phyloP scores from a whole-genome alignment of 257 asterid genomes.

The Avicennia marina region DNA sequence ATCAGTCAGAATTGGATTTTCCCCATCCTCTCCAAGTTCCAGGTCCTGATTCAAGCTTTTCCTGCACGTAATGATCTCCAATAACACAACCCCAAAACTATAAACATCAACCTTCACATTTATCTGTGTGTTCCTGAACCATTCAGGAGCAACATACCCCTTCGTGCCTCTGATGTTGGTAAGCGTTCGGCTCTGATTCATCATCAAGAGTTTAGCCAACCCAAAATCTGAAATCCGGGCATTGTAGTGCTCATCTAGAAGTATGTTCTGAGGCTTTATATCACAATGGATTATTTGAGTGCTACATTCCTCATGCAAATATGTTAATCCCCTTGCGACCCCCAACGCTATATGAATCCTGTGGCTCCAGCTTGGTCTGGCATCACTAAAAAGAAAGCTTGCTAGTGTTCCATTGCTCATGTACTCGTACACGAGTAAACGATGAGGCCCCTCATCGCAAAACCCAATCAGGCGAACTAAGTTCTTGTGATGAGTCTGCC shows the following conservation, averaged over 20 bases:
- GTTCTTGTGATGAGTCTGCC: constrained; percentile 65
- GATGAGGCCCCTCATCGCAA: constrained; percentile 43
- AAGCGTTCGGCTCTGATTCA: constrained; percentile 36
- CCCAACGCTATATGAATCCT: background rate
- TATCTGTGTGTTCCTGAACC: constrained; percentile 46
- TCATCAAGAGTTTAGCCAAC: constrained; percentile 44
- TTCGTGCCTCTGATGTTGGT: constrained; percentile 49
- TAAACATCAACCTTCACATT: constrained; percentile 50
- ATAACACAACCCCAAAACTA: constrained; percentile 49
- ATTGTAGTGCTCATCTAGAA: constrained; percentile 38
- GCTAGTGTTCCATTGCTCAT: constrained; percentile 46
- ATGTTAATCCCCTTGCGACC: background rate
- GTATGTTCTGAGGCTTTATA: constrained; percentile 60
- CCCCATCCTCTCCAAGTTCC: constrained; percentile 24
- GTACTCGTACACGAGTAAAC: constrained; percentile 9
- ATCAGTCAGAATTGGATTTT: constrained; percentile 30
- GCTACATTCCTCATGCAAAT: background rate
- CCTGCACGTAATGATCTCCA: constrained; percentile 45
- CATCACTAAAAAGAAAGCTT: constrained; percentile 30
- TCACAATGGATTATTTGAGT: background rate
- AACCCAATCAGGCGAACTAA: constrained; percentile 49
- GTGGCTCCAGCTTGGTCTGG: constrained; percentile 22
- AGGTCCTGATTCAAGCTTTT: constrained; percentile 15
- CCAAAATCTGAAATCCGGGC: constrained; percentile 57
- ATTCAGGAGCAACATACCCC: constrained; percentile 65